Evolutionary conservation across 2,329 filamentous ascomycete genomes (phyloP), one percentile per base, ranked within the genome.

Genomic region (Truncatella angustata): DNA sequence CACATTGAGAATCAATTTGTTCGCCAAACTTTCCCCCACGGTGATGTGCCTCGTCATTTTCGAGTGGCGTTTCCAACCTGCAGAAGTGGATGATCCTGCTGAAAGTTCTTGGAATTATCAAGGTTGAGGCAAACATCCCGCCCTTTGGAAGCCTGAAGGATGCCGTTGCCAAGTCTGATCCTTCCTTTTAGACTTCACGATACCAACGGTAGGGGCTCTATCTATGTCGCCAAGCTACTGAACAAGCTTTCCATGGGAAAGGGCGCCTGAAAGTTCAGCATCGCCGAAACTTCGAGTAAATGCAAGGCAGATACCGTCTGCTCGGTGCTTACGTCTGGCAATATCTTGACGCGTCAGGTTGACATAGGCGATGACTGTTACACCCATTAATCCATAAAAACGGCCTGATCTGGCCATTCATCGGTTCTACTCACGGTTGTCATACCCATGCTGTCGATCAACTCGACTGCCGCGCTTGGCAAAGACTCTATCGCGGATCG

Each of bases 161-260:
- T 43, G 6, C 40, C 40, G 40, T 23, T 43, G 40, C 40, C 40
- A 43, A 43, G 40, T 26, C 40, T 16, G 40, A 36, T 40, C 37
- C 20, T 43, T n/a, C 18, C 11, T 26, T 9, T 24, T 43, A 43
- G 24, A 24, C 40, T 43, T 43, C n/a, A 24, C 10, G 21, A 43
- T 43, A 23, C 4, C 40, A 43, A 28, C 23, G 40, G 40, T 20
- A 14, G 16, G 28, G 16, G 21, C 12, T 43, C 24, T 10, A 16
- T 16, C 36, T 6, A 35, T 21, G 16, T n/a, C 40, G 24, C n/a
- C n/a, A 24, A 16, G 11, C 18, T 18, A n/a, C 5, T 12, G 10
- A 9, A 24, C 28, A 30, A 43, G 40, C 40, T 43, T 43, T 18
- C 21, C 28, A 26, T 43, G 40, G 23, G 40, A 24, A 40, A 40